phyloP scores from a whole-genome alignment of 345 rosid genomes.

The Kernera saxatilis region DNA sequence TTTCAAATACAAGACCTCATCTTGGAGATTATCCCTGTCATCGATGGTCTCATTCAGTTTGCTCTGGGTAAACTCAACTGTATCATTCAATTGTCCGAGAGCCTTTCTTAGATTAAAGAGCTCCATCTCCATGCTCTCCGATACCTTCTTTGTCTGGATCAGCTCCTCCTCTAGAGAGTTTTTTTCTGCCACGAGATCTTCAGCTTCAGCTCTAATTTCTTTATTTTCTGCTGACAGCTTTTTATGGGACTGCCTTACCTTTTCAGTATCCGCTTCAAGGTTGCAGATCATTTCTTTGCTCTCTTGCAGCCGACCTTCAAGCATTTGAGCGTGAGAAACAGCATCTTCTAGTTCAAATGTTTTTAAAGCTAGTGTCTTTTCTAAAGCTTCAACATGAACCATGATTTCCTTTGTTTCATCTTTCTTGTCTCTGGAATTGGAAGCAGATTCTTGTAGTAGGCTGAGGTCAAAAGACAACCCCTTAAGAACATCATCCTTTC shows the following conservation, averaged over 20 bases:
- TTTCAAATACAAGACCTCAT: slow-evolving; percentile 52
- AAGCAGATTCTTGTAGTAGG: slow-evolving; percentile 87
- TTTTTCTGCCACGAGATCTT: slow-evolving; percentile 47
- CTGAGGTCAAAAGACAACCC: slow-evolving; percentile 85
- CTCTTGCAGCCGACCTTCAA: slow-evolving; percentile 62
- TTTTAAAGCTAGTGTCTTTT: slow-evolving; percentile 58
- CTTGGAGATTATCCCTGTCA: slow-evolving; percentile 62
- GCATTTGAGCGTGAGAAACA: slow-evolving; percentile 43
- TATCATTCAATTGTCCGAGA: slow-evolving; percentile 54
- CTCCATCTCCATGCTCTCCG: slow-evolving; percentile 72
- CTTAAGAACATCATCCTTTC: slow-evolving; percentile 77
- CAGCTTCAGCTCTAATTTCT: slow-evolving; percentile 46
- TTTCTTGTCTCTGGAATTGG: slow-evolving; percentile 66
- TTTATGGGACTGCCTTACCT: slow-evolving; percentile 34
- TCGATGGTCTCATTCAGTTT: slow-evolving; percentile 39
- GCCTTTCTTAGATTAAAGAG: slow-evolving; percentile 48
- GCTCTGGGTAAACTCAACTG: slow-evolving; percentile 46
- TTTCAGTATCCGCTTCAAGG: slow-evolving; percentile 45
- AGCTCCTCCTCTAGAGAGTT: slow-evolving; percentile 48
- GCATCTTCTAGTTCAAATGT: slow-evolving; percentile 53
- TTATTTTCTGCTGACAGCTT: slow-evolving; percentile 41
- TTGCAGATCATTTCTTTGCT: slow-evolving; percentile 41
- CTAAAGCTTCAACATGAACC: slow-evolving; percentile 58
- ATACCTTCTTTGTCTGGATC: slow-evolving; percentile 40
- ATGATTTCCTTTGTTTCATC: slow-evolving; percentile 70